These are phyloP conservation scores for Phlyctochytrium arcticum DNA, from an alignment of 192 early-diverging fungal genomes.

Conservation along the genomic window DNA sequence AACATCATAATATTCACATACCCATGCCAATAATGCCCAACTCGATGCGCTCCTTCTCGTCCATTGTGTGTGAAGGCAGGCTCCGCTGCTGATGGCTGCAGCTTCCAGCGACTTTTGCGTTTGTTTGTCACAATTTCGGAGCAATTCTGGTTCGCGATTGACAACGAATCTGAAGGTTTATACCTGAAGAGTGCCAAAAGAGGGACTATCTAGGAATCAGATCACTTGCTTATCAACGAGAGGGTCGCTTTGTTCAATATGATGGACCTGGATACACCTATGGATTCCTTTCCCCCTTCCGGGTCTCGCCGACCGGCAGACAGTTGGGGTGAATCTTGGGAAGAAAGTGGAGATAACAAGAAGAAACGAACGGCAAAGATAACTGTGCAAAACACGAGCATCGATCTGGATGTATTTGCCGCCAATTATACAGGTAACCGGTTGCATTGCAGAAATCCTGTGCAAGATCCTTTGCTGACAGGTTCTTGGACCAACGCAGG, in stretches of 20 bases:
- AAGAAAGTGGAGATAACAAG: conserved; percentile 11
- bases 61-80: background rate
- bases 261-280: background rate
- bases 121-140: too few species aligned
- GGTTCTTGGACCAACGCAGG: conserved; percentile 34
- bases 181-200: too few species aligned
- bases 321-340: background rate
- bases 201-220: too few species aligned
- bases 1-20: background rate
- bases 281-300: background rate
- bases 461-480: background rate
- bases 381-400: conserved; percentile 15
- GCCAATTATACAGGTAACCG: conserved; percentile 59
- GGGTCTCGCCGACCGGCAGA: background rate
- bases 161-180: too few species aligned
- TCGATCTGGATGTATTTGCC: conserved; percentile 64
- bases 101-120: too few species aligned
- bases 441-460: background rate
- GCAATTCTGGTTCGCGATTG: too few species aligned
- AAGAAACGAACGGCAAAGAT: conserved; percentile 34
- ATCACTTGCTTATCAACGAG: background rate
- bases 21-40: conserved; percentile 88
- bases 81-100: too few species aligned
- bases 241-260: background rate
- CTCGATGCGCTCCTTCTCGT: conserved; percentile 60